Conservation (phyloP, 768 basidiomycete genomes). For the Lyophyllum shimeji region DNA sequence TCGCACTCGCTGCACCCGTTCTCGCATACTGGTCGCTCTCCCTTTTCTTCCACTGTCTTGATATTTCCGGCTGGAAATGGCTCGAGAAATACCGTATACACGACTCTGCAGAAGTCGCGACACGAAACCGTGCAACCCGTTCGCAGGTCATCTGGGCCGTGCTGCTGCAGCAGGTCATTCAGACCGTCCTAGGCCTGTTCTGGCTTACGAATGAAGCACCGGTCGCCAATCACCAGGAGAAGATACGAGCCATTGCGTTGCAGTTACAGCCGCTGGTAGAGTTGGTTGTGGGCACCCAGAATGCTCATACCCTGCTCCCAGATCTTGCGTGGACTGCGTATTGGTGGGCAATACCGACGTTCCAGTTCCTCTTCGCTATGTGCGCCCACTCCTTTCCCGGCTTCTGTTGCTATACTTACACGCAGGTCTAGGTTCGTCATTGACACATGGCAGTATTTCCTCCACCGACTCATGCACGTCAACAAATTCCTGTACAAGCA, state of each 20-base stretch:
- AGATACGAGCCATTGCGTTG: conserved; percentile 40
- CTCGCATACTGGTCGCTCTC: conserved; percentile 84
- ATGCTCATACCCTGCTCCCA: conserved; percentile 38
- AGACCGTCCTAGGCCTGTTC: conserved; percentile 71
- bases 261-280: conserved; percentile 39
- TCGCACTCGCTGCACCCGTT: conserved; percentile 75
- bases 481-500: conserved; percentile 90
- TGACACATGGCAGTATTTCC: conserved; percentile 98
- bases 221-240: conserved; percentile 36
- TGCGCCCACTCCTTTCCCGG: conserved; percentile 42
- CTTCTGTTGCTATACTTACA: neutral
- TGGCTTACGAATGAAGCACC: conserved; percentile 55
- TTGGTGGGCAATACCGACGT: conserved; percentile 88
- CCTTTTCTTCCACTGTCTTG: conserved; percentile 78
- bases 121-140: conserved; percentile 73
- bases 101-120: conserved; percentile 75
- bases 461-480: conserved; percentile 89
- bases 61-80: conserved; percentile 73
- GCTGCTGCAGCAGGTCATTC: conserved; percentile 80
- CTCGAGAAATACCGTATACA: conserved; percentile 87
- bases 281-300: conserved; percentile 40
- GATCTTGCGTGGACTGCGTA: conserved; percentile 63
- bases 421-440: conserved; percentile 70
- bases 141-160: conserved; percentile 77
- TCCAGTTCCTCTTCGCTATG: conserved; percentile 80